Percentiles rank a stretch among this genome's conserved stretches.
phyloP scores from a whole-genome alignment of 768 basidiomycete species.

The Mycena rebaudengoi region DNA sequence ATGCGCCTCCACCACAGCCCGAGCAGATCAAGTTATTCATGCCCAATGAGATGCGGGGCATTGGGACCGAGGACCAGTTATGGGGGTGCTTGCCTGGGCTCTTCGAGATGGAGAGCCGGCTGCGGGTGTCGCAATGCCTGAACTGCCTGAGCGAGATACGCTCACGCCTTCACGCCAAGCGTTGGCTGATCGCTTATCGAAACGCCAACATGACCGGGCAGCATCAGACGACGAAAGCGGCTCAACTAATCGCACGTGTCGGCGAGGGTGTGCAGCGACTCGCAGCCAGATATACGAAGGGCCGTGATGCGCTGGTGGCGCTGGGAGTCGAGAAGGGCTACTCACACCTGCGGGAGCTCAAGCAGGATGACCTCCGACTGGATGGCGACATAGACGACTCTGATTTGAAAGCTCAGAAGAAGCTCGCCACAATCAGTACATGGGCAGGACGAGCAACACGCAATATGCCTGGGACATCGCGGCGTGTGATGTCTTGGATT shows the following conservation, averaged over 20 bases:
- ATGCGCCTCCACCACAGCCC: not conserved
- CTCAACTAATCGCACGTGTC: not conserved
- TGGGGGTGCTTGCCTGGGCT: not conserved
- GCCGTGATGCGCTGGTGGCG: not conserved
- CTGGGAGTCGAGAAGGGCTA: not conserved
- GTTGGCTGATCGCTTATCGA: not conserved
- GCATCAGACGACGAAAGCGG: not conserved
- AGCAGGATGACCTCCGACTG: not conserved
- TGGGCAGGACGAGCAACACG: not conserved
- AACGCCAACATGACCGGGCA: not conserved
- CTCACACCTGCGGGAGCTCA: not conserved
- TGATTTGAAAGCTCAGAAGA: not conserved
- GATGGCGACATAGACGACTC: not conserved
- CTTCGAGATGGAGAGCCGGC: not conserved
- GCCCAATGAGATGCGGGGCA: not conserved
- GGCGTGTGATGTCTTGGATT: slow-evolving; percentile 5
- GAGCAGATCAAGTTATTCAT: not conserved
- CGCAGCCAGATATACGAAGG: not conserved
- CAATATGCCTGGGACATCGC: not conserved
- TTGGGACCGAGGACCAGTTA: not conserved
- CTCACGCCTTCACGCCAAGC: not conserved
- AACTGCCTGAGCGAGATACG: not conserved
- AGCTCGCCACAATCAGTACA: not conserved
- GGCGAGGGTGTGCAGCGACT: not conserved
- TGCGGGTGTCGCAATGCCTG: not conserved